Evolutionary conservation across 2,329 filamentous ascomycete species (phyloP), one percentile per base, ranked within the genome.

Genomic region (Teratosphaeria viscida): DNA sequence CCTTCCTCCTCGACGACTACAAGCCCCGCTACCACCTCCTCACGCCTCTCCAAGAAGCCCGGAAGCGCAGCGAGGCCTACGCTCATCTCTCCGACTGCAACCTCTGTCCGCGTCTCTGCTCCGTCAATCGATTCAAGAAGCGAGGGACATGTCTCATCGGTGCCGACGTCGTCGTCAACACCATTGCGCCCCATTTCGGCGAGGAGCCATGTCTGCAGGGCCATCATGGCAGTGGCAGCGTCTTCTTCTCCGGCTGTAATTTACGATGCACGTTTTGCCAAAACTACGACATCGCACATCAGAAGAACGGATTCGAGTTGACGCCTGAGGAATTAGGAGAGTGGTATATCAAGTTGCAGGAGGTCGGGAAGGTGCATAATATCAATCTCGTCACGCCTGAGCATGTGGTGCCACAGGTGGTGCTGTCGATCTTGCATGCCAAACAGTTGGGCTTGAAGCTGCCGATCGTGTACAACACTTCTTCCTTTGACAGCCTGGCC

Each of bases 331-430:
- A 91, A 70, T 80, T 95, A 4, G 90, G 82, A 5, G 85, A 88
- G 57, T 94, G 90, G 90, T 92, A 87, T 73, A 67, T 94, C 60
- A 94, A 94, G 75, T 76, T 95, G 52, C 89, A 94, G 71, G 80
- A 89, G 89, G 2, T 90, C 1, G 90, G 89, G n/a, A 76, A 80
- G 8, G 88, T 90, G n/a, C 89, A 95, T 76, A 94, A 94, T 71
- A 92, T 95, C 78, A 94, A 95, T 72, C 82, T 92, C 26, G 82
- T 95, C 60, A 95, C 89, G 0, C 89, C 90, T 0, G 90, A 95
- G 70, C 90, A 95, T 71, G 88, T 95, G 19, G 89, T 91, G 3
- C 89, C 90, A 0, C 90, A 94, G 71, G 88, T 94, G 10, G 88
- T 83, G 0, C 76, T 94, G 35, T 86, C 85, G 14, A 89, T 94